A percentile compares a stretch with the other conserved stretches of the same genome.
Evolutionary conservation across 2,329 filamentous ascomycete genomes (phyloP).

Genomic region (Fusarium graminum): DNA sequence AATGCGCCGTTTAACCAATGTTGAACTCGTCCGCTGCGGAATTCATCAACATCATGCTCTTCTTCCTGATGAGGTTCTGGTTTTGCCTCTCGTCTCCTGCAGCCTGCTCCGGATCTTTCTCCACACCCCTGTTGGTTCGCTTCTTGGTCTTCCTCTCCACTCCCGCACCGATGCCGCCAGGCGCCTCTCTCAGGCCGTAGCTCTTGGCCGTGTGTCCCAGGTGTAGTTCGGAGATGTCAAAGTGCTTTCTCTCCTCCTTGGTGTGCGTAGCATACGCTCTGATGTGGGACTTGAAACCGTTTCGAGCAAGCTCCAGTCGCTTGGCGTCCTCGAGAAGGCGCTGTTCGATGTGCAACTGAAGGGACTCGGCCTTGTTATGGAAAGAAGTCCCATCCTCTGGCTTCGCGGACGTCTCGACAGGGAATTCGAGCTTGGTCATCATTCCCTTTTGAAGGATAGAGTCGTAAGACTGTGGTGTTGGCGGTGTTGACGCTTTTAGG

Average conservation of each 20-base stretch:
- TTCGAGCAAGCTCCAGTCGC: conserved; percentile 82
- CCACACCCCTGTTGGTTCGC: conserved; percentile 50
- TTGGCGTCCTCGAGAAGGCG: conserved; percentile 71
- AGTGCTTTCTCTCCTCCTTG: conserved; percentile 84
- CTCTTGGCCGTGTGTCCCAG: conserved; percentile 94
- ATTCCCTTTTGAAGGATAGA: conserved; percentile 75
- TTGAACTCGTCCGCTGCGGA: conserved; percentile 76
- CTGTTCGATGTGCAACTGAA: conserved; percentile 72
- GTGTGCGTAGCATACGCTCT: conserved; percentile 96
- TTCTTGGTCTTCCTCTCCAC: conserved; percentile 63
- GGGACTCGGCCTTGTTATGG: conserved; percentile 66
- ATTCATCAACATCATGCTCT: conserved; percentile 74
- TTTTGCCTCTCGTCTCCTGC: conserved; percentile 50
- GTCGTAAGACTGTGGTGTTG: conserved; percentile 66
- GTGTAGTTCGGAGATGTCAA: conserved; percentile 92
- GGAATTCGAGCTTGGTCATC: conserved; percentile 69
- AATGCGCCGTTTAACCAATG: conserved; percentile 63
- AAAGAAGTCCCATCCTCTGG: conserved; percentile 59
- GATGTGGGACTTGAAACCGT: conserved; percentile 92
- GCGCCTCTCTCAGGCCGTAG: conserved; percentile 89
- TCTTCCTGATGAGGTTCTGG: conserved; percentile 67
- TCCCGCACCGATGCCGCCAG: conserved; percentile 80
- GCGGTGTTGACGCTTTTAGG: conserved; percentile 66
- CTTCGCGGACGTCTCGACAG: conserved; percentile 75
- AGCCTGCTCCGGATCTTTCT: conserved; percentile 57